Conservation (phyloP, 2,329 filamentous ascomycete genomes). For the Cucurbitaria berberidis region DNA sequence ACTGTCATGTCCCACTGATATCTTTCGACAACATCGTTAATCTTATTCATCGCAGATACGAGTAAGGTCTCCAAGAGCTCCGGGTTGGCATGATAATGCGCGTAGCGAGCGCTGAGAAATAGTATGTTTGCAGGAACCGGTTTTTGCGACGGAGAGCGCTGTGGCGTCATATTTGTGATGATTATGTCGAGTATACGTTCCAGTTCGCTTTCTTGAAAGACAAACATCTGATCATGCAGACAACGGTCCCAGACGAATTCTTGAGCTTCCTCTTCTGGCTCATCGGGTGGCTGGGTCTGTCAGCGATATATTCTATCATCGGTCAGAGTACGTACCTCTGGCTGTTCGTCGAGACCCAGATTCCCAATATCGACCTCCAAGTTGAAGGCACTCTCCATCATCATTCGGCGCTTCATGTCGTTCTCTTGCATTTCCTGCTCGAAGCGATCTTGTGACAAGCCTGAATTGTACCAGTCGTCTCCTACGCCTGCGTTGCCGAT, state of each 20-base stretch:
- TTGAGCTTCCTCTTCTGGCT: constrained; percentile 86
- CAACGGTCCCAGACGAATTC: constrained; percentile 97
- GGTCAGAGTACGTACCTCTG: constrained; percentile 67
- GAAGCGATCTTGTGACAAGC: constrained; percentile 90
- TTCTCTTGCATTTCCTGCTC: constrained; percentile 98
- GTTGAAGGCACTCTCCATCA: constrained; percentile 98
- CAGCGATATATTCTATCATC: constrained; percentile 7
- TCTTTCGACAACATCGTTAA: constrained; percentile 93
- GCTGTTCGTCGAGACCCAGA: constrained; percentile 92
- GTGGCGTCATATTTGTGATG: constrained; percentile 97
- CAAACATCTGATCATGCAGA: constrained; percentile 98
- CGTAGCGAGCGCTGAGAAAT: constrained; percentile 93
- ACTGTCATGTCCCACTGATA: constrained; percentile 99
- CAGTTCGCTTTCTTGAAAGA: constrained; percentile 94
- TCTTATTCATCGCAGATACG: constrained; percentile 88
- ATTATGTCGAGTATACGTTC: constrained; percentile 92
- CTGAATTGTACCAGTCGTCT: constrained; percentile 93
- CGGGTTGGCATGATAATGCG: constrained; percentile 90
- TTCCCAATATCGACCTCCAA: constrained; percentile 96
- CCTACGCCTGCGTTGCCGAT: constrained; percentile 79
- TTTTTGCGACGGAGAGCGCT: constrained; percentile 94
- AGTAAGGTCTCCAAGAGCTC: constrained; percentile 84
- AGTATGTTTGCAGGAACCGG: constrained; percentile 97
- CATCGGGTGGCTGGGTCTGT: constrained; percentile 60
- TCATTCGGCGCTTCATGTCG: constrained; percentile 94